Conservation (phyloP, 2,329 filamentous ascomycete species). For the Aspergillus quadricinctus region DNA sequence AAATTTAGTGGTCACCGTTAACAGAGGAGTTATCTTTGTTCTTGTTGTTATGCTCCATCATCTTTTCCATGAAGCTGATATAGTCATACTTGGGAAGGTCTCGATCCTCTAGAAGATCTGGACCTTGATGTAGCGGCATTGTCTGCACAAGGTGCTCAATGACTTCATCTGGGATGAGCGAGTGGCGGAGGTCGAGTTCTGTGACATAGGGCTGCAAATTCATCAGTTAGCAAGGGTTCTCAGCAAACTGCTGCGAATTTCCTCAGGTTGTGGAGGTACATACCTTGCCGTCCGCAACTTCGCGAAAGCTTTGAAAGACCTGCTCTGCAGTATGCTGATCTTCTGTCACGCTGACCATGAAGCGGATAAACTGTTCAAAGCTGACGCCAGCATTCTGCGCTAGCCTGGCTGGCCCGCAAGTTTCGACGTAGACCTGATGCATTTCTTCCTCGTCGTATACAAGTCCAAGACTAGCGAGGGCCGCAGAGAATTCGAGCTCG, state of each 20-base stretch:
- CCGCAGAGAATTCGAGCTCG: conserved; percentile 93
- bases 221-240: conserved; percentile 6
- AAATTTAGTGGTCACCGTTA: conserved; percentile 16
- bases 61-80: conserved; percentile 91
- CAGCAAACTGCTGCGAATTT: background rate
- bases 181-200: conserved; percentile 92
- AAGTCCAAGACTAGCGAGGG: conserved; percentile 86
- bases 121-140: conserved; percentile 79
- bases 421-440: conserved; percentile 89
- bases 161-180: conserved; percentile 91
- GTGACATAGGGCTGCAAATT: conserved; percentile 75
- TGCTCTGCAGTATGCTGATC: conserved; percentile 98
- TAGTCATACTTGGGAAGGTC: conserved; percentile 90
- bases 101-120: conserved; percentile 79
- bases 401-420: conserved; percentile 60
- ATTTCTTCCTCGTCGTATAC: conserved; percentile 98
- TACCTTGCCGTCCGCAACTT: conserved; percentile 93
- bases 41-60: conserved; percentile 52
- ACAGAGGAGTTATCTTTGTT: conserved; percentile 18
- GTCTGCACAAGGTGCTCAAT: conserved; percentile 87
- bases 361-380: conserved; percentile 98
- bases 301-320: conserved; percentile 94
- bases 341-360: conserved; percentile 99
- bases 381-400: conserved; percentile 67
- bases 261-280: conserved; percentile 15